Conservation (phyloP, 2,329 filamentous ascomycete species). For the Cladobotryum mycophilum region DNA sequence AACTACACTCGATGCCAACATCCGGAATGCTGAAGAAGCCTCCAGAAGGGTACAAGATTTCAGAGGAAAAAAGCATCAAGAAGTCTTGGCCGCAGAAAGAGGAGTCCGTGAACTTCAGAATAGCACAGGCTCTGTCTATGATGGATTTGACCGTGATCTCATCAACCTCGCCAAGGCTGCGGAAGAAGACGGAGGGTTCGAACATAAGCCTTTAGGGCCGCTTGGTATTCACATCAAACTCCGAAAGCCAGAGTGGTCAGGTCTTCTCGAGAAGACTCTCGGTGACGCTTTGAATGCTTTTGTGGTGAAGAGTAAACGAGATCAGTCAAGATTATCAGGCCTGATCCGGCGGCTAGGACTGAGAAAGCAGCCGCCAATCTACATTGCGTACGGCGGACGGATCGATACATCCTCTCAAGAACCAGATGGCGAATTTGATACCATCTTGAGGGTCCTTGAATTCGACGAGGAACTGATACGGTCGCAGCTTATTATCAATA, state of each 20-base stretch:
- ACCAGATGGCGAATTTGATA: constrained; percentile 66
- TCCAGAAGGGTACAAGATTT: constrained; percentile 25
- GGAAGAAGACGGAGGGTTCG: constrained; percentile 61
- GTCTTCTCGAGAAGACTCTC: constrained; percentile 71
- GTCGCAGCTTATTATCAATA: constrained; percentile 76
- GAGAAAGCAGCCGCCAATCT: constrained; percentile 30
- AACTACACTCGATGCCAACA: constrained; percentile 27
- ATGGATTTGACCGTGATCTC: constrained; percentile 59
- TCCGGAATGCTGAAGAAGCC: constrained; percentile 26
- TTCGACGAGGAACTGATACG: constrained; percentile 75
- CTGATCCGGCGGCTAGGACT: constrained; percentile 62
- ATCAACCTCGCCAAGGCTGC: constrained; percentile 62
- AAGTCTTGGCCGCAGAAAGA: constrained; percentile 46
- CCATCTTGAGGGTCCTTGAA: constrained; percentile 72
- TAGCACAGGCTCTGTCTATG: constrained; percentile 51
- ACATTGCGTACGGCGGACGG: constrained; percentile 30
- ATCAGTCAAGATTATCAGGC: constrained; percentile 61
- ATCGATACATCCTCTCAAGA: constrained; percentile 48
- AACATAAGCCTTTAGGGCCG: constrained; percentile 71
- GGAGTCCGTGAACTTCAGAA: constrained; percentile 45
- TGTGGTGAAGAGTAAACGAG: constrained; percentile 69
- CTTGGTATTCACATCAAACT: constrained; percentile 73
- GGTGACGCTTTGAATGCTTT: constrained; percentile 69
- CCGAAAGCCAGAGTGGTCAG: constrained; percentile 73
- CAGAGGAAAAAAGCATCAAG: constrained; percentile 42